Base-by-base conservation (phyloP, 768 basidiomycete genomes). In the Pleurotus tuoliensis region DNA sequence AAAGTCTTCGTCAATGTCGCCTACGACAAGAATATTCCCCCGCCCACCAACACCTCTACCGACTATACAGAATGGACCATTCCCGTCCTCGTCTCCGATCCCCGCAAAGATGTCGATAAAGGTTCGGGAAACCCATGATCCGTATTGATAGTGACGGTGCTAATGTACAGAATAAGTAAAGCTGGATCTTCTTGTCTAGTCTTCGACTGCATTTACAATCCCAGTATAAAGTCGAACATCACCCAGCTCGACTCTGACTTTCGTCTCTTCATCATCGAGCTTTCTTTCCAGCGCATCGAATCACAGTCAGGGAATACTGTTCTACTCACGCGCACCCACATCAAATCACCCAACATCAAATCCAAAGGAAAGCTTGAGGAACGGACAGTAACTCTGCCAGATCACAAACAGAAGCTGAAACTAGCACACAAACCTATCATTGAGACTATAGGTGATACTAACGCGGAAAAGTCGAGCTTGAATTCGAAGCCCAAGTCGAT, bases 1-100 rank as follows among this genome's bases (percentile, higher is more conserved):
- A 91, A 92, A 69, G 68, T 90, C 34, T 92, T 92, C 66, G 70
- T 90, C 27, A 92, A 92, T 63, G 71, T 92, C 12, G 82, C 84
- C 15, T 92, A 83, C 80, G 88, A 88, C 56, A 16, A 70, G 8
- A 79, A 83, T 58, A 81, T 91, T 0, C 90, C 90, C 3, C 76
- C 84, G 0, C 88, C 90, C 0, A 86, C 87, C 9, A 71, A 78
- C n/a, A 81, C 74, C 1, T 78, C 69, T 59, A 82, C 87, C 59
- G 80, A 83, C 12, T 76, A 72, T 30, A 71, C 73, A 5, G 78
- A 67, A 12, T 89, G 80, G 79, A 83, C 80, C 61, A 79, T 92
- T n/a, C 89, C 88, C 9, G 79, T 88, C 34, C 69, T 91, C 12
- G 80, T 89, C 3, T 90, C 88, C 1, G 82, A 86, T 46, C 80